phyloP scores from a whole-genome alignment of 2,329 filamentous ascomycete species.

The Colletotrichum lindemuthianum region DNA sequence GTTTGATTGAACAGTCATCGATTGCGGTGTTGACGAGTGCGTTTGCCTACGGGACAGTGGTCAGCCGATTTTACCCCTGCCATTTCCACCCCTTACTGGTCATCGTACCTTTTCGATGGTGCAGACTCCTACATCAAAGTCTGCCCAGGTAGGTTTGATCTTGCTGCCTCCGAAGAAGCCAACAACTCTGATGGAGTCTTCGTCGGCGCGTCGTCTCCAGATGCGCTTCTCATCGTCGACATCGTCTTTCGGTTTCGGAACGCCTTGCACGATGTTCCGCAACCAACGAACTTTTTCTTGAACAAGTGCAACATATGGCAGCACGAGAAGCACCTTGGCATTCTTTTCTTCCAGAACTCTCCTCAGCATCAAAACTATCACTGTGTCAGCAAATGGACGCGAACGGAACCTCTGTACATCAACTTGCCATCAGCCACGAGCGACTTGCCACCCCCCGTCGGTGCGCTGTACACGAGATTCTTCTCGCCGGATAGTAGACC shows the following conservation, averaged over 20 bases:
- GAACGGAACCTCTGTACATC: background rate
- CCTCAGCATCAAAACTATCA: constrained; percentile 75
- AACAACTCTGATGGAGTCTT: constrained; percentile 71
- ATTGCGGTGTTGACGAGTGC: constrained; percentile 78
- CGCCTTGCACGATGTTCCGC: constrained; percentile 70
- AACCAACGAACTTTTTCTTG: constrained; percentile 84
- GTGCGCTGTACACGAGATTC: constrained; percentile 83
- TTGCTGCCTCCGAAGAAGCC: constrained; percentile 82
- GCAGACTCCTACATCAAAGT: constrained; percentile 82
- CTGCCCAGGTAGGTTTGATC: constrained; percentile 72
- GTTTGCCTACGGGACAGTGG: constrained; percentile 66
- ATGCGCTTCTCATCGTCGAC: constrained; percentile 50
- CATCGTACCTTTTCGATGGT: constrained; percentile 75
- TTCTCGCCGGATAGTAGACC: constrained; percentile 72
- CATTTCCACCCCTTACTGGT: background rate
- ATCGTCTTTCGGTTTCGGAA: constrained; percentile 55
- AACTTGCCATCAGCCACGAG: constrained; percentile 70
- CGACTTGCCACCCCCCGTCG: constrained; percentile 82
- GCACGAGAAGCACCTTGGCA: constrained; percentile 76
- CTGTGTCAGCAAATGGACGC: constrained; percentile 20
- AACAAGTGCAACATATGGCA: constrained; percentile 82
- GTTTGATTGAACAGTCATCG: constrained; percentile 73
- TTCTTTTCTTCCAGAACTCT: constrained; percentile 70
- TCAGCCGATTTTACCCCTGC: constrained; percentile 15
- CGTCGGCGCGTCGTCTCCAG: constrained; percentile 65